Conservation (phyloP, 1,284 basidiomycete species). For the Sporisorium exsertum region DNA sequence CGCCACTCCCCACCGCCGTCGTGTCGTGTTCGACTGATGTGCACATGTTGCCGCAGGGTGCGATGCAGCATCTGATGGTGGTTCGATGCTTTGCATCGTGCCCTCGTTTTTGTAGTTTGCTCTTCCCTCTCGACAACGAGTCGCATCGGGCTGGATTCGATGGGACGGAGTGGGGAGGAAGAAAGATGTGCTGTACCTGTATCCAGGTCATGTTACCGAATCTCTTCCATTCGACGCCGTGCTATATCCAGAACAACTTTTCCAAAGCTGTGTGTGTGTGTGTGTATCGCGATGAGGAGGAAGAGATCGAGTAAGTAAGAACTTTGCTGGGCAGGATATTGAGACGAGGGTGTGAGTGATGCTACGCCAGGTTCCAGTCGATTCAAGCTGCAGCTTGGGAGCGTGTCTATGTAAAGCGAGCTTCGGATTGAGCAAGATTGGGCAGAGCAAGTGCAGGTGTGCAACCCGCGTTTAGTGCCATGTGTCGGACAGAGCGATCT, state of each 20-base stretch:
- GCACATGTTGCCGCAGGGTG: constrained; percentile 13
- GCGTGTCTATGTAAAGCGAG: neutral
- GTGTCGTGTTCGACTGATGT: constrained; percentile 22
- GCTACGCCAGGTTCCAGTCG: neutral
- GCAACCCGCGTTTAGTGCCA: too few relatives aligned
- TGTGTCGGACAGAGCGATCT: too few relatives aligned
- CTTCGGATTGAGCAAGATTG: too few relatives aligned
- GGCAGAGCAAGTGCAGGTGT: neutral
- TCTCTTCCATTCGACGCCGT: constrained; percentile 44
- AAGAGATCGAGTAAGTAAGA: too few relatives aligned
- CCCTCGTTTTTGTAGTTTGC: neutral
- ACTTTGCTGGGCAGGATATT: constrained; percentile 2
- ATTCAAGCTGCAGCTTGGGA: neutral
- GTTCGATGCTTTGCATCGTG: neutral
- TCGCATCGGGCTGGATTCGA: constrained; percentile 29
- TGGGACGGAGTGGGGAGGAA: constrained; percentile 20
- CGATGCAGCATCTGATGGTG: constrained; percentile 13
- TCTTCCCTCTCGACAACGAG: constrained; percentile 1
- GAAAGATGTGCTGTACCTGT: constrained; percentile 47
- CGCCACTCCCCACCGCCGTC: constrained; percentile 17
- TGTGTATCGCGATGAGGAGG: neutral
- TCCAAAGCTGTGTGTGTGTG: constrained; percentile 11
- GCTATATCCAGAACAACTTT: constrained; percentile 54
- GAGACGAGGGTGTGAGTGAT: too few relatives aligned
- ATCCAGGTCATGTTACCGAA: constrained; percentile 41